phyloP scores from a whole-genome alignment of 1,284 basidiomycete species.

The Hemileia vastatrix region DNA sequence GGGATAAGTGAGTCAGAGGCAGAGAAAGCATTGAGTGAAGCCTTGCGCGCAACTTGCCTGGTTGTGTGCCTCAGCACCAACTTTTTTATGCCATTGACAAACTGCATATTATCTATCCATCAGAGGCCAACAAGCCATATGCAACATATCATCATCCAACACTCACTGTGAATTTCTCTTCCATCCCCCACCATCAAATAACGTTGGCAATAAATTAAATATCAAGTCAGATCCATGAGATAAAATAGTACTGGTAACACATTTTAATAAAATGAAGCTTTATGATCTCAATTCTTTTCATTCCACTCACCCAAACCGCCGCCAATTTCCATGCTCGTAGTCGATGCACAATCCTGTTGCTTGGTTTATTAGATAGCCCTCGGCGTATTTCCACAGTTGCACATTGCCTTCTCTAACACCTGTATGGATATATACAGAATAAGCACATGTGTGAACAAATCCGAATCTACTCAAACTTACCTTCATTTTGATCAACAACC shows the following conservation, averaged over 20 bases:
- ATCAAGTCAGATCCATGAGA: too few species aligned
- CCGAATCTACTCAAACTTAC: not conserved
- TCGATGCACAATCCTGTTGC: slow-evolving; percentile 4
- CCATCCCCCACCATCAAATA: too few species aligned
- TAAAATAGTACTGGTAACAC: not conserved
- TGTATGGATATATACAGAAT: not conserved
- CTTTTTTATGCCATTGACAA: slow-evolving; percentile 21
- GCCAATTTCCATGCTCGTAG: slow-evolving; percentile 20
- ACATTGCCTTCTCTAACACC: not conserved
- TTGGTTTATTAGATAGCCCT: slow-evolving; percentile 13
- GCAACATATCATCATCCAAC: not conserved
- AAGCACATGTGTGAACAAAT: not conserved
- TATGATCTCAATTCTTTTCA: not conserved
- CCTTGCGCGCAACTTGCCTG: slow-evolving; percentile 10
- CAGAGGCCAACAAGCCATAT: not conserved
- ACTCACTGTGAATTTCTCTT: slow-evolving; percentile 13
- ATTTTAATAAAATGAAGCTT: not conserved
- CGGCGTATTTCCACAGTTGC: slow-evolving; percentile 16
- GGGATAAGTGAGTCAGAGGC: not conserved
- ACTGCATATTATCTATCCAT: not conserved
- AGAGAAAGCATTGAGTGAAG: not conserved
- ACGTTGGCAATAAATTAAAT: too few species aligned
- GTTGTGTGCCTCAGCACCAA: slow-evolving; percentile 16
- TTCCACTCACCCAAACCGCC: slow-evolving; percentile 5
- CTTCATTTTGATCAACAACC: slow-evolving; percentile 9